phyloP scores from a whole-genome alignment of 1,284 basidiomycete genomes.

The Paramarasmius palmivorus region DNA sequence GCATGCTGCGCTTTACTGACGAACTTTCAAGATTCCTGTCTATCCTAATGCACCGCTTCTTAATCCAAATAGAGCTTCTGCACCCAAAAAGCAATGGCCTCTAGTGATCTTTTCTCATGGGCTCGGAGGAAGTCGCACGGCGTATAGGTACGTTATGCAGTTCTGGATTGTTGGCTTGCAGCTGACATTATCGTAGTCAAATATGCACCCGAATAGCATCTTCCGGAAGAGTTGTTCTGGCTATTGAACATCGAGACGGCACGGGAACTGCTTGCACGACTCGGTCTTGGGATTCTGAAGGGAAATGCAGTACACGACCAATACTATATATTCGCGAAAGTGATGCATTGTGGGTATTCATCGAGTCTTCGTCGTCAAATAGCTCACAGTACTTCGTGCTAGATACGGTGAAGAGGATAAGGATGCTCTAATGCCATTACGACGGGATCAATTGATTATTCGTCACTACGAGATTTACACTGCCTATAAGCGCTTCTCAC shows the following conservation, averaged over 20 bases:
- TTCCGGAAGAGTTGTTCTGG: conserved; percentile 74
- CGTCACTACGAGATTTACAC: conserved; percentile 68
- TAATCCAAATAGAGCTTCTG: conserved; percentile 27
- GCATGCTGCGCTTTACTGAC: neutral
- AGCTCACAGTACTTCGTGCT: neutral
- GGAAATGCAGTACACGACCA: conserved; percentile 22
- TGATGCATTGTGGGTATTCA: conserved; percentile 48
- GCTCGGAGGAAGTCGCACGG: conserved; percentile 70
- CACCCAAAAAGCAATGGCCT: conserved; percentile 51
- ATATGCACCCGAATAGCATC: conserved; percentile 70
- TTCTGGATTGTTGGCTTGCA: conserved; percentile 3
- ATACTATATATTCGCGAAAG: conserved; percentile 49
- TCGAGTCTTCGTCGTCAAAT: neutral
- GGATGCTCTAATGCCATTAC: conserved; percentile 38
- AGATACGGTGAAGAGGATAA: conserved; percentile 30
- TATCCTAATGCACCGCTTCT: conserved; percentile 56
- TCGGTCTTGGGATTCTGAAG: conserved; percentile 30
- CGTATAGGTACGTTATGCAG: conserved; percentile 56
- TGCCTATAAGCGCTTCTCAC: conserved; percentile 45
- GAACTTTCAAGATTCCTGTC: conserved; percentile 50
- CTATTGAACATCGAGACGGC: conserved; percentile 79
- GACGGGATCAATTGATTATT: conserved; percentile 65
- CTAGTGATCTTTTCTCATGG: conserved; percentile 83
- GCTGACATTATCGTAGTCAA: conserved; percentile 40
- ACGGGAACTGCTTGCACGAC: conserved; percentile 51